Evolutionary conservation across 2,329 filamentous ascomycete species (phyloP).

Genomic region (Neonectria ditissima): DNA sequence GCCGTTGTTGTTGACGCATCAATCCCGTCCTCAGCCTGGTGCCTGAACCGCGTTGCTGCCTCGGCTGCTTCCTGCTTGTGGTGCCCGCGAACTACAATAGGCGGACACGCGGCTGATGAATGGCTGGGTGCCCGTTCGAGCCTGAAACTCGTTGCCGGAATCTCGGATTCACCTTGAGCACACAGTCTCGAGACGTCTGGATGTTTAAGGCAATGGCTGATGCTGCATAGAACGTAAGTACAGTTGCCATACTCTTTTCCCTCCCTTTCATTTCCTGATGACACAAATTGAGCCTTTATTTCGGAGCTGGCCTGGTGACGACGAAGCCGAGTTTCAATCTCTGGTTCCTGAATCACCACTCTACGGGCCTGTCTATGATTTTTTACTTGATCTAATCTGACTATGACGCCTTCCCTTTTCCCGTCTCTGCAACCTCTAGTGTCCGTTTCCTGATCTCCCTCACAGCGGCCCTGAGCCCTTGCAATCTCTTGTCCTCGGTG

Average conservation of each 20-base stretch:
- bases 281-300: conserved; percentile 54
- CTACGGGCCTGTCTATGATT: conserved; percentile 47
- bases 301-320: conserved; percentile 49
- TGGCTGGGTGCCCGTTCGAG: conserved; percentile 5
- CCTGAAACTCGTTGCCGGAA: conserved; percentile 5
- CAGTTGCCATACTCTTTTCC: not conserved
- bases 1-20: conserved; percentile 14
- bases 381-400: conserved; percentile 77
- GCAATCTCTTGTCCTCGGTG: conserved; percentile 61
- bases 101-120: not conserved
- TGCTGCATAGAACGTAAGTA: conserved; percentile 3
- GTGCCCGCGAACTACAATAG: not conserved
- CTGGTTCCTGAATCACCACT: conserved; percentile 57
- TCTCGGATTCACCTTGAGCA: not conserved
- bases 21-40: not conserved
- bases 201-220: not conserved
- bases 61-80: conserved; percentile 10
- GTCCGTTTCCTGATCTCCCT: conserved; percentile 52
- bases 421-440: conserved; percentile 32
- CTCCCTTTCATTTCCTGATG: conserved; percentile 49
- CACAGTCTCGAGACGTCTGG: not conserved
- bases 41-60: conserved; percentile 14
- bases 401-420: conserved; percentile 42
- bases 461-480: conserved; percentile 61
- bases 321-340: conserved; percentile 64